Conservation (phyloP, 495 filamentous ascomycete genomes). For the Penicillium tannophilum region DNA sequence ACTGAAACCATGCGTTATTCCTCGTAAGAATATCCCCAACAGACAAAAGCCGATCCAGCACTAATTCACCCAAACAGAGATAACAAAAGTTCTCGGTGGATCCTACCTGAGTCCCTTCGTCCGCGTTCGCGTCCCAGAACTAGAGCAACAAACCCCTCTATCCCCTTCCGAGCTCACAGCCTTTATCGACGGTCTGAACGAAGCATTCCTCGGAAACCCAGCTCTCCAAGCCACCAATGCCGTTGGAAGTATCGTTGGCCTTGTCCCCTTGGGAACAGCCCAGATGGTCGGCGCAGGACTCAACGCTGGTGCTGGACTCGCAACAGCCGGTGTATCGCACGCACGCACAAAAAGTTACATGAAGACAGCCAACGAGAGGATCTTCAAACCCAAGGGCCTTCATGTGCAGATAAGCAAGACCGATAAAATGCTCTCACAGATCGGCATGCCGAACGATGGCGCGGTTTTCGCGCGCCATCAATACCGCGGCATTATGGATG, state of each 20-base stretch:
- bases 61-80: slow-evolving; percentile 14
- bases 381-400: slow-evolving; percentile 25
- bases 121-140: slow-evolving; percentile 20
- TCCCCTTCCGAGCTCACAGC: slow-evolving; percentile 18
- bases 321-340: slow-evolving; percentile 15
- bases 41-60: not conserved
- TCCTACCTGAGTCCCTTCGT: slow-evolving; percentile 27
- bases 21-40: slow-evolving; percentile 5
- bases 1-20: slow-evolving; percentile 13
- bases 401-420: slow-evolving; percentile 27
- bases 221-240: slow-evolving; percentile 19
- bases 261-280: slow-evolving; percentile 17
- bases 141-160: slow-evolving; percentile 12
- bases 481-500: slow-evolving; percentile 6
- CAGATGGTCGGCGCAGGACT: slow-evolving; percentile 23
- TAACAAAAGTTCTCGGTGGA: slow-evolving; percentile 21
- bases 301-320: slow-evolving; percentile 22
- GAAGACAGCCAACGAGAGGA: slow-evolving; percentile 20
- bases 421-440: slow-evolving; percentile 20
- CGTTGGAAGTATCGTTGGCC: slow-evolving; percentile 13
- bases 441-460: slow-evolving; percentile 13
- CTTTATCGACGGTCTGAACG: slow-evolving; percentile 19
- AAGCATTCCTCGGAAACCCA: slow-evolving; percentile 10
- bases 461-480: slow-evolving; percentile 11
- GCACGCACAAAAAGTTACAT: slow-evolving; percentile 27